Evolutionary conservation across 2,329 filamentous ascomycete species (phyloP).

Genomic region (Spiromastix sp.): DNA sequence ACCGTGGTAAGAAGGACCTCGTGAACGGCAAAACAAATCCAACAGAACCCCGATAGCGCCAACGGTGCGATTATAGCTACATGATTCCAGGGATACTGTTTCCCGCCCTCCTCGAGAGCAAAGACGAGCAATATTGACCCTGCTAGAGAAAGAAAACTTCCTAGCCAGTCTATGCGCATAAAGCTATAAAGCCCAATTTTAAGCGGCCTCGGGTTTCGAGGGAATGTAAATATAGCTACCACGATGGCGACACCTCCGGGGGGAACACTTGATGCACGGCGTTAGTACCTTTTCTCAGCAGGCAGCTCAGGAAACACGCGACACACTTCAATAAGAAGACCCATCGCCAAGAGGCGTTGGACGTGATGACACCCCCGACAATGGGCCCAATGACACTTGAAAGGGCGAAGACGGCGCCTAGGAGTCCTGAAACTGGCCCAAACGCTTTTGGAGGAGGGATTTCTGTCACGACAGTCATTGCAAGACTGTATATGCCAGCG

Average conservation of each 20-base stretch:
- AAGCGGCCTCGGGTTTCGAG: background rate
- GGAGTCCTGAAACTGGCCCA: constrained; percentile 4
- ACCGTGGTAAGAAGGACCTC: background rate
- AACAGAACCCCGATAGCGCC: constrained; percentile 4
- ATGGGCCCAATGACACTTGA: constrained; percentile 11
- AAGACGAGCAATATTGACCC: constrained; percentile 10
- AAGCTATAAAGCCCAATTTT: constrained; percentile 4
- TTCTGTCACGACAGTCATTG: constrained; percentile 13
- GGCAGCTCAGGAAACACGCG: background rate
- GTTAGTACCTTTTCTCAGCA: background rate
- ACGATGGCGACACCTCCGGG: background rate
- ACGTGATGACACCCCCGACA: constrained; percentile 14
- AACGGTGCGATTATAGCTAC: constrained; percentile 8
- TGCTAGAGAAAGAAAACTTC: constrained; percentile 16
- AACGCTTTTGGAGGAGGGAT: constrained; percentile 12
- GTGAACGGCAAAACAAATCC: constrained; percentile 12
- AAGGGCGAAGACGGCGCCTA: constrained; percentile 10
- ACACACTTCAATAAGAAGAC: constrained; percentile 12
- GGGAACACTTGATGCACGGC: background rate
- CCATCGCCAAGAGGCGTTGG: constrained; percentile 14
- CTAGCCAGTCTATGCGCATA: constrained; percentile 22
- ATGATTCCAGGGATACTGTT: constrained; percentile 9
- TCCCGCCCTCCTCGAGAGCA: constrained; percentile 11
- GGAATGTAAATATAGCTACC: background rate
- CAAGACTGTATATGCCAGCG: constrained; percentile 15